These are phyloP conservation scores for Austroboletus novae-zelandiae DNA, from an alignment of 1,284 basidiomycete genomes.

Conservation along the genomic window DNA sequence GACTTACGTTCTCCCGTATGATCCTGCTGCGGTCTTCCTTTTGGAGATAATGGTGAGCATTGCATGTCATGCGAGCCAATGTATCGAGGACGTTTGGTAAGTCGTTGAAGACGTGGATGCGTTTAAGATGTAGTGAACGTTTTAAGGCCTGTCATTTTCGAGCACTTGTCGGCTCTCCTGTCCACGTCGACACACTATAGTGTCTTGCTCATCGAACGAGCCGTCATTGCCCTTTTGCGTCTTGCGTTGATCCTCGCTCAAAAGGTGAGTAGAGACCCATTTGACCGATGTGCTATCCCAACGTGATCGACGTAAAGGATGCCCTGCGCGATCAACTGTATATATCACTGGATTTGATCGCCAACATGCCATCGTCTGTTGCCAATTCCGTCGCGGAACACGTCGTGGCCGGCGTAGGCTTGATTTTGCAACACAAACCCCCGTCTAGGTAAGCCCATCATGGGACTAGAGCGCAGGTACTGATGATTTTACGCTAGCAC, in stretches of 20 bases:
- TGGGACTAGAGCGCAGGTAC: background rate
- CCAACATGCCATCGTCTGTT: slow-evolving; percentile 73
- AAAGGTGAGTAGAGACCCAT: slow-evolving; percentile 48
- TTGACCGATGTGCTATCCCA: background rate
- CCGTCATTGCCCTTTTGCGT: slow-evolving; percentile 85
- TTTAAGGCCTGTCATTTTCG: slow-evolving; percentile 85
- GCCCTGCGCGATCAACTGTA: slow-evolving; percentile 89
- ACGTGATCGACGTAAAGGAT: slow-evolving; percentile 41
- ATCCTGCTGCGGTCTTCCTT: slow-evolving; percentile 91
- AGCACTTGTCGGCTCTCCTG: slow-evolving; percentile 83
- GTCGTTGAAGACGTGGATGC: slow-evolving; percentile 19
- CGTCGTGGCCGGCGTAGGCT: slow-evolving; percentile 79
- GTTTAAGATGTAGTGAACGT: background rate
- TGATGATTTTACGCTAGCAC: slow-evolving; percentile 47
- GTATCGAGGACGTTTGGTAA: slow-evolving; percentile 86
- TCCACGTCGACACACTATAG: slow-evolving; percentile 80
- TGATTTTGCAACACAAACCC: slow-evolving; percentile 76
- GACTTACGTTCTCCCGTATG: slow-evolving; percentile 72
- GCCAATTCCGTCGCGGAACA: slow-evolving; percentile 90
- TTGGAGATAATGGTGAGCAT: slow-evolving; percentile 94
- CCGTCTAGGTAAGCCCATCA: slow-evolving; percentile 58
- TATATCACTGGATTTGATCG: slow-evolving; percentile 87
- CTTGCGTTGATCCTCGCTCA: slow-evolving; percentile 79
- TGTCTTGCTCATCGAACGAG: slow-evolving; percentile 90
- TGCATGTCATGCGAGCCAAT: slow-evolving; percentile 68